phyloP scores from a whole-genome alignment of 306 rosid species.

The Astragalus glycyphyllos region DNA sequence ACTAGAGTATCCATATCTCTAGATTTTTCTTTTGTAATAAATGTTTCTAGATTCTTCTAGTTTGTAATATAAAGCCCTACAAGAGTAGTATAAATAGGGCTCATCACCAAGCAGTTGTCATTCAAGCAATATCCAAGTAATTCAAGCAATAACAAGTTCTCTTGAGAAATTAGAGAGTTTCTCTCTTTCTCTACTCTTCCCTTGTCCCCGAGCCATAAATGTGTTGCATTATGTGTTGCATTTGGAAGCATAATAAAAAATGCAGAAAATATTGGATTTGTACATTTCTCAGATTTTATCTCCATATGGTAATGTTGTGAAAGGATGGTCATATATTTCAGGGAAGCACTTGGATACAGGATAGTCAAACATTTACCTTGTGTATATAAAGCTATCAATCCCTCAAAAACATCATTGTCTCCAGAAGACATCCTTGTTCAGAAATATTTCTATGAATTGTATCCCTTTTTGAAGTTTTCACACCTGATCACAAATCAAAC shows the following conservation, averaged over 20 bases:
- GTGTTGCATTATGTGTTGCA: no score
- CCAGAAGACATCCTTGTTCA: conserved; percentile 60
- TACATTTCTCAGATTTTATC: conserved; percentile 71
- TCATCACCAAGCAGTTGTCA: no score
- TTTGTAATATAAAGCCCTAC: no score
- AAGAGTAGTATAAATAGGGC: no score
- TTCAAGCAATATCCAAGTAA: no score
- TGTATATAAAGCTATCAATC: conserved; percentile 65
- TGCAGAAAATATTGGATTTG: conserved; percentile 73
- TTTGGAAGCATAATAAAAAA: conserved; percentile 68
- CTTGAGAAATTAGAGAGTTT: no score
- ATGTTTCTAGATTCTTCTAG: no score
- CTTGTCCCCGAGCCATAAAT: no score
- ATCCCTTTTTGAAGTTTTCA: conserved; percentile 79
- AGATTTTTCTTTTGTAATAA: no score
- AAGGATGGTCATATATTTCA: conserved; percentile 76
- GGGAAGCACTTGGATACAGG: conserved; percentile 75
- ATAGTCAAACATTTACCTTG: conserved; percentile 73
- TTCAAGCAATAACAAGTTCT: no score
- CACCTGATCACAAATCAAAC: conserved; percentile 79
- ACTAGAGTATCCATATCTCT: no score
- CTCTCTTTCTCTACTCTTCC: no score
- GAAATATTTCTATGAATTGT: conserved; percentile 71
- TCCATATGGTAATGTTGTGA: conserved; percentile 72
- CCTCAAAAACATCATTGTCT: conserved; percentile 58